These are phyloP conservation scores for Cetradonia linearis DNA, from an alignment of 495 filamentous ascomycete species.

Conservation along the genomic window DNA sequence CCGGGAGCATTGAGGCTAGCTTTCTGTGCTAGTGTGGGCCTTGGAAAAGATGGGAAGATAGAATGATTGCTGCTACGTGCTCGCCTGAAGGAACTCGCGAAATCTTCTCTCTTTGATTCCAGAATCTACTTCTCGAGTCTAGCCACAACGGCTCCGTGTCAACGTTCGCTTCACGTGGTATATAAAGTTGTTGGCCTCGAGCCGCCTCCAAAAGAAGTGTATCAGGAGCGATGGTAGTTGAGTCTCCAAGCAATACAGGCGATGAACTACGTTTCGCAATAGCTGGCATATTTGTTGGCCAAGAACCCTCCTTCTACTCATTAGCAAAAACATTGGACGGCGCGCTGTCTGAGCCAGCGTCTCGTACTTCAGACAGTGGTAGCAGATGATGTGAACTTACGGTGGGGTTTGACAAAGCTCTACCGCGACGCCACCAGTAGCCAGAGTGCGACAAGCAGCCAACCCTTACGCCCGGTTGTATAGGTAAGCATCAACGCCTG, in stretches of 20 bases:
- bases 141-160: not conserved
- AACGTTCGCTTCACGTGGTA: not conserved
- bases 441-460: not conserved
- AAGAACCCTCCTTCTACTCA: not conserved
- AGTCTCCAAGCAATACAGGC: not conserved
- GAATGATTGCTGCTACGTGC: not conserved
- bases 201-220: not conserved
- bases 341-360: not conserved
- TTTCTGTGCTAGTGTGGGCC: slow-evolving; percentile 24
- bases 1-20: slow-evolving; percentile 24
- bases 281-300: not conserved
- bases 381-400: not conserved
- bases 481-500: not conserved
- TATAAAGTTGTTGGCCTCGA: too few species aligned
- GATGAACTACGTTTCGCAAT: not conserved
- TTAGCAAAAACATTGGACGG: not conserved
- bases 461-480: not conserved
- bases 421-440: not conserved
- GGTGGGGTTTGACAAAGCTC: not conserved
- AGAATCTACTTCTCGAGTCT: not conserved
- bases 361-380: not conserved
- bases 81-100: not conserved
- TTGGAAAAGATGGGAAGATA: slow-evolving; percentile 12
- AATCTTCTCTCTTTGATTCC: not conserved
- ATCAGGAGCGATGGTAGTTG: not conserved